Base-by-base conservation (phyloP, 139 green algal genomes). In the Penium margaritaceum region DNA sequence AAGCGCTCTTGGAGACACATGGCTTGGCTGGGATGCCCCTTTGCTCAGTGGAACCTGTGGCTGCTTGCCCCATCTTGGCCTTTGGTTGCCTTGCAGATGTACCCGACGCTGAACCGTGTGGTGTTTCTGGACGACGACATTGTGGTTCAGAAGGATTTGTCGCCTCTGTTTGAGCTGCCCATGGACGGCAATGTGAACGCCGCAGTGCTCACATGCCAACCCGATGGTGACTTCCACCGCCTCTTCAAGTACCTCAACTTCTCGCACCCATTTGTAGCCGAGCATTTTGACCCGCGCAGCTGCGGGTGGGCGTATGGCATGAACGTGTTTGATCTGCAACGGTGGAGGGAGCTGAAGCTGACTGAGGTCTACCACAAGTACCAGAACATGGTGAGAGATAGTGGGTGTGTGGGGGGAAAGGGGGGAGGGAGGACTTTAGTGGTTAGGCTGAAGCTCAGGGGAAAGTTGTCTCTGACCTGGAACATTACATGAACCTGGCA, bases 281-380 rank as follows among this genome's bases (percentile, higher is more conserved):
- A 54, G 7, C 39, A 72, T 19, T 60, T 80, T 46, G 73, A 80
- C 64, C 64, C 64, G 17, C 29, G 46, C 19, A 53, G 29, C 29
- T 80, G 73, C n/a, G 73, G 63, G 30, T 80, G 73, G 73, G 73
- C 73, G 32, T 80, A 80, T 69, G 73, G 73, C 32, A 80, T 80
- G 73, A 80, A 80, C 39, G 66, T 80, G 39, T 80, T 80, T 46
- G 73, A 80, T 41, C 38, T 80, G 30, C 27, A 77, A 1, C 47
- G 27, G 2, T 80, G 73, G 73, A 17, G 65, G 15, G 29, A 77
- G 7, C 34, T 33, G 15, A 46, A 77, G 3, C 39, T 80, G 17
- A 80, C 73, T 35, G 73, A 36, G 21, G 53, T 80, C n/a, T 80
- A 80, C 43, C 73, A 80, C 43, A 60, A 27, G 17, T 60, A 19